Percentiles rank a stretch among this genome's conserved stretches.
Conservation (phyloP, 805 yeast genomes). For the Wickerhamiella qilinensis region DNA sequence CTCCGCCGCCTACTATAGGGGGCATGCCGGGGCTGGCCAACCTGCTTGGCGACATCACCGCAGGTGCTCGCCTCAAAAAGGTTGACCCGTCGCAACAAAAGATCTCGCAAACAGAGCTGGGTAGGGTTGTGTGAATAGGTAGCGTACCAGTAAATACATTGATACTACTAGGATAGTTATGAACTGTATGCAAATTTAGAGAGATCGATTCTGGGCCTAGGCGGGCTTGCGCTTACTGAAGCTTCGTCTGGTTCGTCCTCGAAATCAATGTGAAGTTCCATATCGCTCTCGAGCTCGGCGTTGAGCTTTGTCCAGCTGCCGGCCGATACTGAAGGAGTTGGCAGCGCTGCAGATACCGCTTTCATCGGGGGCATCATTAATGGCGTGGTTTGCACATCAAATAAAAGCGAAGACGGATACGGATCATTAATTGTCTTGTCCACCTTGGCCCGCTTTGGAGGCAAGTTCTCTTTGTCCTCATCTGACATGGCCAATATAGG, state of each 20-base stretch:
- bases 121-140: slow-evolving; percentile 15
- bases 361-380: too few relatives aligned
- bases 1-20: slow-evolving; percentile 23
- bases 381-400: too few relatives aligned
- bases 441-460: too few relatives aligned
- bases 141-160: too few relatives aligned
- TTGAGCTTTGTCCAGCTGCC: not conserved
- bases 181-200: not conserved
- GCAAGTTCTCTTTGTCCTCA: not conserved
- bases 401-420: too few relatives aligned
- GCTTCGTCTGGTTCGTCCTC: not conserved
- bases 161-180: not conserved
- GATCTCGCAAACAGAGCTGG: slow-evolving; percentile 13
- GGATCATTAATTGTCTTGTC: too few relatives aligned
- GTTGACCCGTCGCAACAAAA: slow-evolving; percentile 19
- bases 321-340: not conserved
- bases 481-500: too few relatives aligned
- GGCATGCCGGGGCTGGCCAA: slow-evolving; percentile 19
- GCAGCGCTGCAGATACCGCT: too few relatives aligned
- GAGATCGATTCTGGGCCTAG: not conserved
- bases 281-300: not conserved
- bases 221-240: not conserved
- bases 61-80: slow-evolving; percentile 19
- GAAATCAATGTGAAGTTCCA: not conserved
- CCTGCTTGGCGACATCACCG: slow-evolving; percentile 22